These are phyloP conservation scores for Physocladia obscura DNA, from an alignment of 192 early-diverging fungal species.

Conservation along the genomic window DNA sequence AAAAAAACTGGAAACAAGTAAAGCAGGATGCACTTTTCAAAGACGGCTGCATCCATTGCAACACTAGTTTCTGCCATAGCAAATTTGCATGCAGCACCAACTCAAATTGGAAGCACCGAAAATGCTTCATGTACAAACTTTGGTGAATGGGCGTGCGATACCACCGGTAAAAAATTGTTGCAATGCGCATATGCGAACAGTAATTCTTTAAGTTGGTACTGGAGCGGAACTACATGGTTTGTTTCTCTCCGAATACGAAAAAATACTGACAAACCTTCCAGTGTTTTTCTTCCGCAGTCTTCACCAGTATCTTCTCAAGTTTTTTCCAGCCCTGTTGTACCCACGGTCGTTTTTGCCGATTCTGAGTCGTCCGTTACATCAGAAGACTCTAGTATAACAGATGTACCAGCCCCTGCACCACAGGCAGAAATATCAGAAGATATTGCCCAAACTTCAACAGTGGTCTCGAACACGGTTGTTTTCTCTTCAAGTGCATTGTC, in stretches of 20 bases:
- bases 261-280: too few relatives aligned
- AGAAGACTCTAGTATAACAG: background rate
- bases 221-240: background rate
- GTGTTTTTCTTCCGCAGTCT: background rate
- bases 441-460: background rate
- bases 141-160: conserved; percentile 7
- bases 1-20: too few relatives aligned
- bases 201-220: background rate
- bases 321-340: background rate
- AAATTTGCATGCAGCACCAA: too few relatives aligned
- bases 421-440: background rate
- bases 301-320: background rate
- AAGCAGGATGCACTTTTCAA: too few relatives aligned
- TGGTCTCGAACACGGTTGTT: background rate
- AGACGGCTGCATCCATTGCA: too few relatives aligned
- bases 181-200: background rate
- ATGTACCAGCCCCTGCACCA: background rate
- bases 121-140: background rate
- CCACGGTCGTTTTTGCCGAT: background rate
- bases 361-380: background rate
- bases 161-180: background rate
- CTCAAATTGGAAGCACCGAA: too few relatives aligned
- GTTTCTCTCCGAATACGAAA: background rate
- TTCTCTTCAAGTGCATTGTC: background rate
- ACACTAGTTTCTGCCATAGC: too few relatives aligned